These are phyloP conservation scores for Epichloe baconii DNA, from an alignment of 2,329 filamentous ascomycete species.

Conservation along the genomic window DNA sequence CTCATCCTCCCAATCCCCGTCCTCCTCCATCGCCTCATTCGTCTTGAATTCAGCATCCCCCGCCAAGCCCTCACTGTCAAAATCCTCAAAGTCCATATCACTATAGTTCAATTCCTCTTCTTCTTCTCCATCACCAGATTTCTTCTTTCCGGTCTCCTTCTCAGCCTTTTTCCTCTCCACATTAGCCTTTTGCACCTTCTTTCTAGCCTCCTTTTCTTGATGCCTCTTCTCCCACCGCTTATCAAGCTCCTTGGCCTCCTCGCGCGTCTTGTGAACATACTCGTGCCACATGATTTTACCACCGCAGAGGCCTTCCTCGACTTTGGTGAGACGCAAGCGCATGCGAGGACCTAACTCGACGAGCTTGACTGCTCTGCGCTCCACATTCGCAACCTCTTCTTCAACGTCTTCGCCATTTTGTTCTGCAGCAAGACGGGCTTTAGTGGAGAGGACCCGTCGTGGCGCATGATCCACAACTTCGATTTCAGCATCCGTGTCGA, in stretches of 20 bases:
- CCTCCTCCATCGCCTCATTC: conserved; percentile 35
- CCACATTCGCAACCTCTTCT: conserved; percentile 45
- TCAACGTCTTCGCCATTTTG: conserved; percentile 29
- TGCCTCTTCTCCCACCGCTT: conserved; percentile 66
- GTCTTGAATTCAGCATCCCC: conserved; percentile 34
- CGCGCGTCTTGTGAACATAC: conserved; percentile 71
- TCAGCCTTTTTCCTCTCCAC: conserved; percentile 66
- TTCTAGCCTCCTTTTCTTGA: conserved; percentile 70
- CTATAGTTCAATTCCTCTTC: conserved; percentile 29
- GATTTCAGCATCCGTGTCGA: conserved; percentile 90
- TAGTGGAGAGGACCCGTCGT: conserved; percentile 47
- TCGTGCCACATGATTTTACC: conserved; percentile 98
- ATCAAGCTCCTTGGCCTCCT: conserved; percentile 68
- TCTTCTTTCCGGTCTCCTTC: conserved; percentile 28
- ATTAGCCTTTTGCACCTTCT: conserved; percentile 76
- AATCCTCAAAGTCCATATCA: conserved; percentile 32
- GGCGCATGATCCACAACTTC: conserved; percentile 60
- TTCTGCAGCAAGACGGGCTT: conserved; percentile 29
- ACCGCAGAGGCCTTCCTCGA: conserved; percentile 82
- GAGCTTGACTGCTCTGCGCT: conserved; percentile 80
- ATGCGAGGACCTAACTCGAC: conserved; percentile 86
- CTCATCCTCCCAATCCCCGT: conserved; percentile 40
- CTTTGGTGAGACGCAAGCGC: conserved; percentile 81
- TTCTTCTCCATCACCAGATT: conserved; percentile 19
- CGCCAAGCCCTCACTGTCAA: conserved; percentile 37